Base-by-base conservation (phyloP, 176 grass and related monocot species). In the barley (Hordeum vulgare) region DNA sequence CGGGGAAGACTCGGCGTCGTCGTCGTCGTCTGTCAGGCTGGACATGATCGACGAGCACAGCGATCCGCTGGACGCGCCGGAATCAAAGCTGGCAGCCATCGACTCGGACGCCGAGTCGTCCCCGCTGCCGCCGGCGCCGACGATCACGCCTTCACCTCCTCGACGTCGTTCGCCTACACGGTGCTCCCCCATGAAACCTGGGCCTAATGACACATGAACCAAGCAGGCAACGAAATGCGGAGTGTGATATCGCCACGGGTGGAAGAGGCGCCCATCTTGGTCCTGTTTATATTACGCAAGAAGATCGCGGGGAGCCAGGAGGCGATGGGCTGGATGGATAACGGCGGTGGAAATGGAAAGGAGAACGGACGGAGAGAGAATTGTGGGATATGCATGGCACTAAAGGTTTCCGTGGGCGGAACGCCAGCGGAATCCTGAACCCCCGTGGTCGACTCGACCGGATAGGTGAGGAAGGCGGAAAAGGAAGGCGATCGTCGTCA, bases 11-110 rank as follows among this genome's bases (percentile, higher is more conserved):
- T 61, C 66, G 0, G 61, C 77, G 17, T 71, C 87, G 24, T 84
- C 77, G 17, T 71, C 87, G 24, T 84, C 87, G 34, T 85, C 87
- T 4, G 74, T 78, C 49, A 88, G 64, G 82, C 81, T 85, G 1
- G 87, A 90, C 81, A 57, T 70, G 25, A 39, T 70, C 21, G 81
- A 81, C 27, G 90, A 87, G 80, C 59, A 74, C 12, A 80, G 5
- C 74, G 76, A 45, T 34, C 34, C 59, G 51, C 85, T 81, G 29
- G 76, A 81, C 26, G 84, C 26, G 18, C 66, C 89, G 42, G 66
- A 81, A 39, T 36, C 53, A 21, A 28, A 34, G 40, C 34, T 72
- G 58, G 21, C 40, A 21, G n/a, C 5, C 78, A 36, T 35, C 63
- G 44, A 15, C 34, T 14, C 34, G 0, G 51, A 12, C 2, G 6